Evolutionary conservation across 73 alveolate species (phyloP).

Genomic region (Paraurostyla sp.): DNA sequence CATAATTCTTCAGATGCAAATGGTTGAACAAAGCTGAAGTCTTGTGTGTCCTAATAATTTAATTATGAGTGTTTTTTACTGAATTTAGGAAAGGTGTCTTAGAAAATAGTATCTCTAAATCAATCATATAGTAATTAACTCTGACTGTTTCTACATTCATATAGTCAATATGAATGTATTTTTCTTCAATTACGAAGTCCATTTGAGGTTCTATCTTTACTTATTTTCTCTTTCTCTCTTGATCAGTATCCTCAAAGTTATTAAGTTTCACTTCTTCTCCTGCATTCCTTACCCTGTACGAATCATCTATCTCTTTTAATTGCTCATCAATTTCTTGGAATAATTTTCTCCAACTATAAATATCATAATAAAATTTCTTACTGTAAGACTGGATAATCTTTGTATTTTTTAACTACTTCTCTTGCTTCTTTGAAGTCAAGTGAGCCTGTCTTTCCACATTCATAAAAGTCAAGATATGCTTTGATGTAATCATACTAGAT

Average conservation of each 20-base stretch:
- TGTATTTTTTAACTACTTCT: constrained; percentile 78
- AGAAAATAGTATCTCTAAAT: constrained; percentile 91
- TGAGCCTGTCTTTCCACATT: constrained; percentile 40
- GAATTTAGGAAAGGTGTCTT: constrained; percentile 90
- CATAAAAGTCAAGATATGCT: constrained; percentile 87
- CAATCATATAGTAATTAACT: constrained; percentile 87
- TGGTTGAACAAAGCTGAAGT: constrained; percentile 90
- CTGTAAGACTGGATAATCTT: constrained; percentile 83
- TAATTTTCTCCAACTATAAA: constrained; percentile 84
- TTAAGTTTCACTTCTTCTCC: constrained; percentile 41
- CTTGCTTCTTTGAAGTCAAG: constrained; percentile 77
- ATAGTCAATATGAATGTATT: neutral
- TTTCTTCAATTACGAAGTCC: constrained; percentile 10
- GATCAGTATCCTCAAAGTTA: constrained; percentile 5
- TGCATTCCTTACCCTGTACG: constrained; percentile 56
- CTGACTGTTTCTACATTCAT: neutral
- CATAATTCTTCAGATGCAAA: neutral
- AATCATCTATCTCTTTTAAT: constrained; percentile 79
- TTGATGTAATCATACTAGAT: constrained; percentile 83
- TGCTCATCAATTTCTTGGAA: constrained; percentile 85
- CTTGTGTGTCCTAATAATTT: constrained; percentile 66
- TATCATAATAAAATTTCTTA: neutral
- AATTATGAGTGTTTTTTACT: neutral
- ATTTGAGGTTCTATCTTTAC: constrained; percentile 70
- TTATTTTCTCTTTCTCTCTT: constrained; percentile 58